Base-by-base conservation (phyloP, 805 yeast species). In the Ogataea nonfermentans region DNA sequence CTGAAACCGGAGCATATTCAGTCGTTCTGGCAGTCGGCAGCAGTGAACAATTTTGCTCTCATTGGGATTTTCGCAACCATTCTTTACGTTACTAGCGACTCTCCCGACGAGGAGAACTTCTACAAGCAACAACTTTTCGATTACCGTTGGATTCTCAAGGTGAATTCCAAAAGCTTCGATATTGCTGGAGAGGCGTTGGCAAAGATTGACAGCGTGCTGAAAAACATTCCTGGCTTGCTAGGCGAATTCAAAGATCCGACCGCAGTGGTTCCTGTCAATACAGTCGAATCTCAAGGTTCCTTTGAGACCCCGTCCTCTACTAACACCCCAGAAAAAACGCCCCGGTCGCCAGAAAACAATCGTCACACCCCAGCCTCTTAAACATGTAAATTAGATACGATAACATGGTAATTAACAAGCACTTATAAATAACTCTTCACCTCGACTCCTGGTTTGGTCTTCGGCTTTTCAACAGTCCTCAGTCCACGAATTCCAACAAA, bases 1-100 rank as follows among this genome's bases (percentile, higher is more conserved):
- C 69, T 90, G 58, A 81, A 80, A 50, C 81, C 84, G 8, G 95
- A 88, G 50, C 95, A 88, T 55, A 71, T 87, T 33, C 90, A 81
- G 56, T 78, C 95, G 9, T 89, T 88, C 59, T 90, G 96, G 96
- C 93, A 86, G 62, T 77, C 89, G 2, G 78, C 89, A 2, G 76
- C 95, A 0, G 72, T 93, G 0, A 73, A 84, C 10, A 87, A 86
- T 54, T 78, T 90, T 47, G 79, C 95, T 6, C 63, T 86, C 25
- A 86, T 89, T 27, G 96, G 96, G 2, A 78, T 91, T 0, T 90
- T 90, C 70, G 95, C 96, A 0, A 81, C 95, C 0, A 67, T 90
- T 9, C 63, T 90, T 39, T 85, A 74, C 52, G 81, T 82, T 11
- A 84, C 96, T 0, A 67, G 93, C 1, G 59, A 70, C 7, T 53